Evolutionary conservation across 805 yeast genomes (phyloP).

Genomic region (Sugiyamaella lignohabitans): DNA sequence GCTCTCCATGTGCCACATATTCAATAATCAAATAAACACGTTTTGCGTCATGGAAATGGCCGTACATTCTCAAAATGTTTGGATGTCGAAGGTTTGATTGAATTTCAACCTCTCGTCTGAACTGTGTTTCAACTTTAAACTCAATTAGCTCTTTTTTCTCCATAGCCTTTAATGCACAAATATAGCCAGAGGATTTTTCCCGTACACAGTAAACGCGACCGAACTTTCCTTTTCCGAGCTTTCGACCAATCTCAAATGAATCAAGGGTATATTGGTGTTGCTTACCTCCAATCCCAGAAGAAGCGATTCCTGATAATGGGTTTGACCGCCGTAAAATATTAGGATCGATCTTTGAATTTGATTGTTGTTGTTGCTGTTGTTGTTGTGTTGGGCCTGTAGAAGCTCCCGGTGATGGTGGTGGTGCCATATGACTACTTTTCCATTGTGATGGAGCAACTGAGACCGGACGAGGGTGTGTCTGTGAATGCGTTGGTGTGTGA

Average conservation of each 20-base stretch:
- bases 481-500: not conserved
- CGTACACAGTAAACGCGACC: constrained; percentile 88
- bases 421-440: constrained; percentile 7
- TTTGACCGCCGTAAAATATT: constrained; percentile 16
- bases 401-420: not conserved
- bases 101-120: constrained; percentile 85
- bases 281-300: constrained; percentile 3
- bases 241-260: constrained; percentile 82
- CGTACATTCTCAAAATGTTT: constrained; percentile 72
- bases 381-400: constrained; percentile 1
- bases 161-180: constrained; percentile 91
- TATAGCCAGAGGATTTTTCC: constrained; percentile 65
- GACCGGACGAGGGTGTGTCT: constrained; percentile 7
- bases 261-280: constrained; percentile 35
- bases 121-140: constrained; percentile 74
- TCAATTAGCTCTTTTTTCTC: constrained; percentile 69
- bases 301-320: constrained; percentile 19
- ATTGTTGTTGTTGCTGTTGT: constrained; percentile 1
- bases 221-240: constrained; percentile 87
- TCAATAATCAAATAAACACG: constrained; percentile 82
- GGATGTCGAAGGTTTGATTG: constrained; percentile 72
- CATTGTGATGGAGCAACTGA: constrained; percentile 16
- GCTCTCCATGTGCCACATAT: constrained; percentile 78
- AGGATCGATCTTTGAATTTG: constrained; percentile 6
- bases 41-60: constrained; percentile 74